These are phyloP conservation scores for Seiridium cupressi DNA, from an alignment of 2,329 filamentous ascomycete species.

Conservation along the genomic window DNA sequence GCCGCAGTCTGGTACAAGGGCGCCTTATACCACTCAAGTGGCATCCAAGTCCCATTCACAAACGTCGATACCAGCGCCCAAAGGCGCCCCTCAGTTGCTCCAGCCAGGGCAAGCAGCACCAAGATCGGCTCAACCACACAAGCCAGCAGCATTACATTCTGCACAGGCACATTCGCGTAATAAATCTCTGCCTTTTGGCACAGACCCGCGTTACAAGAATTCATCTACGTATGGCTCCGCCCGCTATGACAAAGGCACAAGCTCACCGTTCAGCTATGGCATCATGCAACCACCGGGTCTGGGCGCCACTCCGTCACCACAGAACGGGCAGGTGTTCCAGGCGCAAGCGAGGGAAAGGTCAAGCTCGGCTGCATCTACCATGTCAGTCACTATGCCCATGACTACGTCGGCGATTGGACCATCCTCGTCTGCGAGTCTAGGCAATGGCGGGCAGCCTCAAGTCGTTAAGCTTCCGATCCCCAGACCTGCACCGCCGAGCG, in stretches of 20 bases:
- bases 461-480: constrained; percentile 15
- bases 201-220: constrained; percentile 28
- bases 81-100: not conserved
- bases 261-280: constrained; percentile 32
- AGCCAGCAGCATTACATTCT: constrained; percentile 1
- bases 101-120: not conserved
- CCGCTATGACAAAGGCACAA: constrained; percentile 24
- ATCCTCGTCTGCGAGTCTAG: constrained; percentile 30
- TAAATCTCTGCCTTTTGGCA: constrained; percentile 25
- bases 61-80: constrained; percentile 10
- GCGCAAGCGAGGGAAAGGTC: constrained; percentile 30
- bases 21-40: constrained; percentile 10
- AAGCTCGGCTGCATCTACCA: constrained; percentile 27
- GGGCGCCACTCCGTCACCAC: constrained; percentile 28
- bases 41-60: constrained; percentile 2
- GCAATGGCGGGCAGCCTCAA: constrained; percentile 21
- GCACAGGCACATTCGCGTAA: constrained; percentile 22
- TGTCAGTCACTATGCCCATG: constrained; percentile 27
- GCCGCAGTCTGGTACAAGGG: not conserved
- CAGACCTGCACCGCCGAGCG: constrained; percentile 27
- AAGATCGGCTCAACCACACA: constrained; percentile 1
- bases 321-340: constrained; percentile 31
- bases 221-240: constrained; percentile 30
- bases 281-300: constrained; percentile 29
- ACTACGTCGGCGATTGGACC: constrained; percentile 34